Base-by-base conservation (phyloP, 179 eudicot species). In the Monotropa hypopitys region DNA sequence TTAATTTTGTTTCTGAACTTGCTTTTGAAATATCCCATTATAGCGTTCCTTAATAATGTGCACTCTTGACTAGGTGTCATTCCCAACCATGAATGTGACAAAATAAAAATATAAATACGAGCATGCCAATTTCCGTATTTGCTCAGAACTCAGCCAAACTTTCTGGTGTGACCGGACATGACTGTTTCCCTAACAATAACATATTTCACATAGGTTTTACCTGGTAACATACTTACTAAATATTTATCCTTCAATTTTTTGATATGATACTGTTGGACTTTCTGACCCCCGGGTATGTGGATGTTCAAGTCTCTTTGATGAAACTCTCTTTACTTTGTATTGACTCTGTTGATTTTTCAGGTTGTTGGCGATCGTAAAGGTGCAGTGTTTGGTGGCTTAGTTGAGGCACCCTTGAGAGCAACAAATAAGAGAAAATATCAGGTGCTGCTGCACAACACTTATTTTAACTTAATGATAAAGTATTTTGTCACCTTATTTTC, bases 351-450 rank as follows among this genome's bases (percentile, higher is more conserved):
- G 42, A 35, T 35, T 35, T 73, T 82, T 46, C 80, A 95, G 99
- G 97, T 90, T 70, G 96, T 95, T 79, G 98, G 98, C 73, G 99
- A 95, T 80, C 85, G 90, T 68, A 86, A 83, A 76, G 99, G 97
- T 83, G 89, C 98, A 56, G 88, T 91, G 46, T 95, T 95, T 85
- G 99, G 99, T 74, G 97, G 99, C 63, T 83, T 91, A 81, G 93
- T 95, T 76, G 99, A 95, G 85, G 88, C 92, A 57, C 99, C 99
- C 51, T 80, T 95, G 47, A 86, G 83, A 76, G 88, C 97, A 59
- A 74, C 89, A 50, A 88, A 71, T 70, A 87, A 83, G 81, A 86
- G 84, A 85, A 87, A 83, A 82, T 95, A 95, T 82, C 97, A 95
- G 95, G 99, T 93, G 74, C 67, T 81, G 53, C 61, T 68, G 63